Evolutionary conservation across 306 rosid species (phyloP).

Genomic region (Dalbergia oliveri): DNA sequence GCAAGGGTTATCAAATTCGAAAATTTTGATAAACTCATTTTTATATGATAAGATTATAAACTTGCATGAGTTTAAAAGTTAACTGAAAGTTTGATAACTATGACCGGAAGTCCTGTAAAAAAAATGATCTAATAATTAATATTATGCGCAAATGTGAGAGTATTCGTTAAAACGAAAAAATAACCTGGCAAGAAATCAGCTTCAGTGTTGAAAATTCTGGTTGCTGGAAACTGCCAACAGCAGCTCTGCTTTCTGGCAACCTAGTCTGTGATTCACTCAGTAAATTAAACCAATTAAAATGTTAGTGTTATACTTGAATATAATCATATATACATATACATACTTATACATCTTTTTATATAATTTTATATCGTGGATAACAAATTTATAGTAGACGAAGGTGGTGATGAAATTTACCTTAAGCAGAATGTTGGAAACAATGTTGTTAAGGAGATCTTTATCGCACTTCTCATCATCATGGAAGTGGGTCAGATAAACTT

Average conservation of each 20-base stretch:
- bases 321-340: too few species aligned
- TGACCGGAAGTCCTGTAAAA: too few species aligned
- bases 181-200: conserved; percentile 55
- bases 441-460: conserved; percentile 35
- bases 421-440: conserved; percentile 45
- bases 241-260: conserved; percentile 30
- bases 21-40: too few species aligned
- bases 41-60: too few species aligned
- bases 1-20: too few species aligned
- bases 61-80: too few species aligned
- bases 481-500: conserved; percentile 50
- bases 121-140: too few species aligned
- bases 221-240: conserved; percentile 9
- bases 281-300: not conserved
- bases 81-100: too few species aligned
- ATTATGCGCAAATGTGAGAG: too few species aligned
- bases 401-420: conserved; percentile 20
- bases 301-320: not conserved
- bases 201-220: conserved; percentile 42
- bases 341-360: too few species aligned
- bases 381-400: too few species aligned
- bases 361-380: too few species aligned
- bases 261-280: conserved; percentile 25
- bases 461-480: conserved; percentile 47
- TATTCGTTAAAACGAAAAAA: not conserved